Evolutionary conservation across 2,329 filamentous ascomycete species (phyloP), one percentile per base, ranked within the genome.

Genomic region (Immersiporthe knoxdaviesiana): DNA sequence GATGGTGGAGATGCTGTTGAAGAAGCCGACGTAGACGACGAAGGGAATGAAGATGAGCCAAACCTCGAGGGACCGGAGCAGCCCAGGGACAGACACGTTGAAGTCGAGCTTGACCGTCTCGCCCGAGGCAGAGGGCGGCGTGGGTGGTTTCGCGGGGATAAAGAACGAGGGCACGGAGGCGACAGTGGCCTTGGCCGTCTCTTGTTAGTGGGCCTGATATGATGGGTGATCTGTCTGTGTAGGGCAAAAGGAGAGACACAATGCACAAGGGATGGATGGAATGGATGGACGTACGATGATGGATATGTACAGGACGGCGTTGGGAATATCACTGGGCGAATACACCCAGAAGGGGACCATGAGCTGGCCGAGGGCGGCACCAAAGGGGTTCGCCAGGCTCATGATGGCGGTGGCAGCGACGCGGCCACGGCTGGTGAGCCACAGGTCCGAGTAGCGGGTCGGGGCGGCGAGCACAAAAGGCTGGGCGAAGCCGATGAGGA

Each of bases 401-500:
- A 91, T 90, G 47, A 97, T 76, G 0, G 95, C 96, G 0, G 95
- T 98, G 24, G 95, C 95, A 66, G 91, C 91, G 16, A 97, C 92
- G 67, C 96, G 88, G 10, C 94, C 95, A 14, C 84, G 83, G 74
- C 92, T 90, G 1, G 93, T 94, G 81, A 98, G 98, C 96, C 96
- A 98, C 70, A 97, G 83, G 77, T 97, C 94, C 67, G 92, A 96
- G 80, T 97, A 99, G 71, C 93, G 85, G 0, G 96, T 95, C 0
- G 96, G 95, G 0, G 95, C 93, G 8, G 91, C 90, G 12, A 98
- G 87, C 16, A 97, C 93, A 78, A 98, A 98, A 0, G 96, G 94
- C 77, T 99, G 96, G 0, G 93, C 90, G 52, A 97, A 85, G 0
- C 95, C 96, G 65, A 92, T 93, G 70, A 99, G 79, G 77, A 98